These are phyloP conservation scores for Chenopodium formosanum DNA, from an alignment of 148 eudicot genomes.

Conservation along the genomic window DNA sequence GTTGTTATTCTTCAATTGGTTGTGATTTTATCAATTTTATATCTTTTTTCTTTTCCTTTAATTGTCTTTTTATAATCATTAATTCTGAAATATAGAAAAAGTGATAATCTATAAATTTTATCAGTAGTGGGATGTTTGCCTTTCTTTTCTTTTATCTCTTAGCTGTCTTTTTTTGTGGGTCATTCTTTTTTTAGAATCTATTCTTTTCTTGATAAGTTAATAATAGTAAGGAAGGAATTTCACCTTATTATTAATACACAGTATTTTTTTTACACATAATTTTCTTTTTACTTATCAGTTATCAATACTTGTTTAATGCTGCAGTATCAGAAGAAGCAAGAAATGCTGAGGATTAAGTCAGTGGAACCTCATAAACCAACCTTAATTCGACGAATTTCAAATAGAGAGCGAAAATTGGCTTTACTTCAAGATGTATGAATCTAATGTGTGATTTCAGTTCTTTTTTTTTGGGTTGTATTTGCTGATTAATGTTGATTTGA, in stretches of 20 bases:
- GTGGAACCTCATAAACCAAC: slow-evolving; percentile 32
- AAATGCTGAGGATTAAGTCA: slow-evolving; percentile 36
- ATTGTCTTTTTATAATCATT: slow-evolving; percentile 5
- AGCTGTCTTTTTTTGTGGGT: slow-evolving; percentile 27
- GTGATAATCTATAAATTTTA: slow-evolving; percentile 4
- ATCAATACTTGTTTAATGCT: background rate
- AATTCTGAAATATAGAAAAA: slow-evolving; percentile 17
- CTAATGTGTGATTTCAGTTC: background rate
- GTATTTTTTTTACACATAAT: too few relatives aligned
- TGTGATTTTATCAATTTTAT: background rate
- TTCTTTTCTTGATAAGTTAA: slow-evolving; percentile 45
- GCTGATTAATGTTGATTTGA: background rate
- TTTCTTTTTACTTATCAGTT: background rate
- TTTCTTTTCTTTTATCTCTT: background rate
- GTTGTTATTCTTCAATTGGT: background rate
- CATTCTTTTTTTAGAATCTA: slow-evolving; percentile 22
- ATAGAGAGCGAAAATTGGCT: slow-evolving; percentile 51
- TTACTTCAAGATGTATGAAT: slow-evolving; percentile 64
- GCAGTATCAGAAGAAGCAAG: slow-evolving; percentile 33
- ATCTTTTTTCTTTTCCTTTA: too few relatives aligned
- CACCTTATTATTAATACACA: too few relatives aligned
- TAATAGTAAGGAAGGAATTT: slow-evolving; percentile 3
- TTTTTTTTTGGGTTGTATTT: background rate
- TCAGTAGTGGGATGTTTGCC: slow-evolving; percentile 1
- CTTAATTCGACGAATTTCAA: slow-evolving; percentile 33